A percentile compares a stretch with the other conserved stretches of the same genome.
phyloP scores from a whole-genome alignment of 2,329 filamentous ascomycete genomes.

The Myotisia sp. region DNA sequence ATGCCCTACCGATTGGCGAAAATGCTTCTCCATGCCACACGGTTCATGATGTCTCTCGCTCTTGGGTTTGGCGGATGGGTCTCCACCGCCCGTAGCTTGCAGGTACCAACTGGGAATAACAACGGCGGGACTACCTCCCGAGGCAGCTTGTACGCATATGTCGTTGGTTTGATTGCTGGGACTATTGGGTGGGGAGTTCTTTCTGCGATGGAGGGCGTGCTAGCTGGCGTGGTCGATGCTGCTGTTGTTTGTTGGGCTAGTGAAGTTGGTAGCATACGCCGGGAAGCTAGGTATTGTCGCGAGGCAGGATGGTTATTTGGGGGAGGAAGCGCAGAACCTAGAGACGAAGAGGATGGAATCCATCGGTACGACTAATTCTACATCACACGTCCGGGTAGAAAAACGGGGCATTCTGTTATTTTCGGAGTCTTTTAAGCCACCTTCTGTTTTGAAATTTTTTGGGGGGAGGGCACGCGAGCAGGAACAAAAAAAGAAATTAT shows the following conservation, averaged over 20 bases:
- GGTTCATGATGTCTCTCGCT: slow-evolving; percentile 78
- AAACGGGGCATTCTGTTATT: too few relatives aligned
- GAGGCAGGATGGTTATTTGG: slow-evolving; percentile 85
- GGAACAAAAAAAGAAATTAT: too few relatives aligned
- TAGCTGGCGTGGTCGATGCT: slow-evolving; percentile 76
- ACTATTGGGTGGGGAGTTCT: slow-evolving; percentile 92
- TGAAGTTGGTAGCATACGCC: slow-evolving; percentile 54
- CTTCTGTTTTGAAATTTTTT: too few relatives aligned
- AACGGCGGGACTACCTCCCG: slow-evolving; percentile 33
- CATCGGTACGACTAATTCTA: neutral
- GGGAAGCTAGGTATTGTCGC: slow-evolving; percentile 64
- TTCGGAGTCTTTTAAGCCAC: too few relatives aligned
- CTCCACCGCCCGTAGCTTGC: slow-evolving; percentile 67
- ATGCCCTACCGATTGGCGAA: slow-evolving; percentile 83
- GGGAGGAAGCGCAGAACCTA: slow-evolving; percentile 26
- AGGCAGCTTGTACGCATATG: slow-evolving; percentile 85
- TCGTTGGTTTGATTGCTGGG: slow-evolving; percentile 80
- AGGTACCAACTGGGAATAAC: slow-evolving; percentile 38
- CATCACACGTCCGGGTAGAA: too few relatives aligned
- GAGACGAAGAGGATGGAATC: slow-evolving; percentile 1
- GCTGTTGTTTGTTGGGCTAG: slow-evolving; percentile 89
- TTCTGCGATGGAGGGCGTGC: slow-evolving; percentile 75
- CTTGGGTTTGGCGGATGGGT: slow-evolving; percentile 97
- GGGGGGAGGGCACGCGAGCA: too few relatives aligned
- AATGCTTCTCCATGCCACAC: slow-evolving; percentile 75